Base-by-base conservation (phyloP, 192 early-diverging fungal species). In the Coemansia sp. region DNA sequence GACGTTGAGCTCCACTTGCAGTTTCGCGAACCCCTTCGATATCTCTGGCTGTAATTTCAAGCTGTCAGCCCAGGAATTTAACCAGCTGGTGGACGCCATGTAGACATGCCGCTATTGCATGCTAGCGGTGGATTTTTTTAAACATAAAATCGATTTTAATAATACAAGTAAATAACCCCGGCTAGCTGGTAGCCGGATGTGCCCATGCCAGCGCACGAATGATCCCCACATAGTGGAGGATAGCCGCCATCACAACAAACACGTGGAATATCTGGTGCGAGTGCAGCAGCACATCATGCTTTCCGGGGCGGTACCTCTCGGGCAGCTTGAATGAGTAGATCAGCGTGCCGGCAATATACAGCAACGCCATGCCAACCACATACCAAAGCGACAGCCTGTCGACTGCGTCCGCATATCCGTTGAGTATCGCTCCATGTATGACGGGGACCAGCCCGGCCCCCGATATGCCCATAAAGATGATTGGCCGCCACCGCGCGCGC, bases 251-350 rank as follows among this genome's bases (percentile, higher is more conserved):
- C 4, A 95, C 81, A 3, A 94, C 91, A 60, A 87, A 84, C 2
- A 90, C 26, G 54, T 97, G 94, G 50, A 92, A 97, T 31, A 97
- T 92, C 79, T 97, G 94, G 59, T 94, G 94, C 19, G 89, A 91
- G 60, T 78, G 81, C 64, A 88, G 81, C 65, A 81, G 83, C 39
- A 86, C 75, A 50, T 94, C 83, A 60, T 90, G 89, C 52, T 75
- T 83, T 0, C 92, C 91, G 2, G 94, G 94, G 39, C 78, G 84
- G 67, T 83, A 87, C 17, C 85, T 56, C 62, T 97, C 94, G 15
- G 94, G 94, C 14, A 90, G 67, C 38, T 90, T 79, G 50, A 70
- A 73, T 2, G 85, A 89, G 45, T 98, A 98, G 8, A 95, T 82
- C 20, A 90, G 55, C 1, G 92, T 90, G 21, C 95, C 95, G 12